Base-by-base conservation (phyloP, 1,284 basidiomycete species). In the Ceratobasidium sp. region DNA sequence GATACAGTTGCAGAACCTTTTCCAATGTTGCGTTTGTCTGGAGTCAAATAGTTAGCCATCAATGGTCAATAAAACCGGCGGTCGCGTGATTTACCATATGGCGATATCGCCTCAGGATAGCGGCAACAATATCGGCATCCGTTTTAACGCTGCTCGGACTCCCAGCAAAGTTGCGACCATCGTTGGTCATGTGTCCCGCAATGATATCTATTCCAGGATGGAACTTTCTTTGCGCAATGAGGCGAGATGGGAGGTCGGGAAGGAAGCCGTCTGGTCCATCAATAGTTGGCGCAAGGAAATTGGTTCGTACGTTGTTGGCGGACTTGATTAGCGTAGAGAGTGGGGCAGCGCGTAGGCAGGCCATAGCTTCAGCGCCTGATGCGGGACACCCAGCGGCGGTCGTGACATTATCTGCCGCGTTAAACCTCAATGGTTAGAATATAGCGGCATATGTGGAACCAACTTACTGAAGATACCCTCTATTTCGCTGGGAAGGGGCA, bases 121-220 rank as follows among this genome's bases (percentile, higher is more conserved):
- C 73, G 20, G 73, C 72, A 15, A 79, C 75, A 13, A 82, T 75
- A 70, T 83, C 80, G 5, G 78, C 79, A n/a, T 82, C 80, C 0
- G 79, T 81, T 2, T 77, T 72, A 53, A 82, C 80, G 8, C 80
- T 76, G 3, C 74, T 73, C 0, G 82, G 82, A n/a, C 73, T 76
- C 8, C 80, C 81, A 31, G 76, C 80, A 68, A 83, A 83, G 2
- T 79, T 81, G 29, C 73, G 68, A 8, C 82, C 82, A 58, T 83
- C 82, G 20, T 80, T 80, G 0, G 80, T 80, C 70, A 81, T 82
- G 69, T 83, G 82, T 1, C 82, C 82, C 27, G 79, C 82, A 6
- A 80, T 74, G 70, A 80, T 80, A 5, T 82, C 80, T 0, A 82
- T 79, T 2, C 74, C 69, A 10, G 32, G 55, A 60, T 65, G 75